Evolutionary conservation across 371 early-diverging fungal genomes (phyloP).

Genomic region (Thermomucor indicae-seudaticae): DNA sequence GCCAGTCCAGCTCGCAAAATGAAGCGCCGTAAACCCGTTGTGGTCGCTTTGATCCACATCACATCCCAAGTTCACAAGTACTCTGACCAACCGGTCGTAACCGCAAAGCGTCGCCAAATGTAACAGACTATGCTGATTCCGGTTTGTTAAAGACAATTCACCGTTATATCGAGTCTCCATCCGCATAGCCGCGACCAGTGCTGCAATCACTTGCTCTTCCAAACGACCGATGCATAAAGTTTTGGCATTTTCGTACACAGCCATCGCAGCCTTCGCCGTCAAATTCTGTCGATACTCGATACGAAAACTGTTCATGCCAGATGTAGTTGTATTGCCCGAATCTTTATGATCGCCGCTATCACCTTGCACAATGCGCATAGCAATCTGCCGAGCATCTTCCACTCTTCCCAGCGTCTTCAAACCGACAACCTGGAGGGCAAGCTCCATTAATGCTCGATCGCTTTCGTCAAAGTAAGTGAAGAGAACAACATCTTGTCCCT

Average conservation of each 20-base stretch:
- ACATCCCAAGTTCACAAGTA: conserved; percentile 29
- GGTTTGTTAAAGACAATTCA: conserved; percentile 32
- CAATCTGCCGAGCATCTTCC: conserved; percentile 57
- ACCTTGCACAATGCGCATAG: conserved; percentile 63
- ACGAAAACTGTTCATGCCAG: background rate
- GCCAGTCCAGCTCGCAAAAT: conserved; percentile 60
- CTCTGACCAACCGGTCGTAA: conserved; percentile 24
- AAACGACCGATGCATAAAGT: conserved; percentile 20
- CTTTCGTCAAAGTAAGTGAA: conserved; percentile 66
- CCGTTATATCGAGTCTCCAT: conserved; percentile 8
- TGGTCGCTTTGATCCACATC: conserved; percentile 38
- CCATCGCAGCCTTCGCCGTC: conserved; percentile 21
- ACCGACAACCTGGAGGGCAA: conserved; percentile 74
- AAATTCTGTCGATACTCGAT: conserved; percentile 16
- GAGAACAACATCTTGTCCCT: conserved; percentile 44
- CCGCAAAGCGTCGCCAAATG: conserved; percentile 50
- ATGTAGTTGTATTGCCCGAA: conserved; percentile 1
- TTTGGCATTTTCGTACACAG: conserved; percentile 35
- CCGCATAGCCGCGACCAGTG: conserved; percentile 15
- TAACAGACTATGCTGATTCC: conserved; percentile 41
- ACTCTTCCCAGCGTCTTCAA: conserved; percentile 63
- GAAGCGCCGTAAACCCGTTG: conserved; percentile 53
- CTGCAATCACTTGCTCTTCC: conserved; percentile 29
- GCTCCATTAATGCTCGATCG: conserved; percentile 72
- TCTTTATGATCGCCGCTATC: conserved; percentile 28